Base-by-base conservation (phyloP, 2,329 filamentous ascomycete species). In the Epichloe hybrida region DNA sequence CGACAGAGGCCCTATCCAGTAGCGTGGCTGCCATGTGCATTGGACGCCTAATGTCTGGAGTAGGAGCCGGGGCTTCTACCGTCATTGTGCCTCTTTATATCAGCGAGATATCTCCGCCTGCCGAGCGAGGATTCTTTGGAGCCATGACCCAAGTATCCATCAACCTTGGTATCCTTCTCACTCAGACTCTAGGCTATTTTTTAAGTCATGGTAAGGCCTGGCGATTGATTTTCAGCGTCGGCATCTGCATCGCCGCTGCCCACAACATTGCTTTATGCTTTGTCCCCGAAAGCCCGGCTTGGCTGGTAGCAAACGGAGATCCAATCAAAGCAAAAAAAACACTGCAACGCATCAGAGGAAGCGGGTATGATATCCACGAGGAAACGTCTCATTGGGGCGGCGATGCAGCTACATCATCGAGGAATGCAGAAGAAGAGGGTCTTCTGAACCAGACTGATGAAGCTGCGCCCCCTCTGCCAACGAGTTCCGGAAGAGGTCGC, bases 81-180 rank as follows among this genome's bases (percentile, higher is more conserved):
- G 93, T 98, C 20, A 87, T 96, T 37, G 89, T 94, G 3, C 93
- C 93, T 0, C 79, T 98, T 20, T 98, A 95, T 71, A 88, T 98
- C 58, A 90, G 88, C 44, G 93, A 98, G 67, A 79, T 96, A 27
- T 84, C 90, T 0, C 93, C 91, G 4, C 80, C 80, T 0, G 70
- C 74, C 15, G 78, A 84, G 56, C 80, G 83, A 50, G 90, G 89
- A 5, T 80, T 95, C 55, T 97, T 95, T 62, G 81, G 81, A 12
- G 75, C 79, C 50, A 84, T 94, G 67, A 97, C 93, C 0, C 91
- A 98, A 64, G 83, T 97, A 61, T 90, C 89, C 67, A 90, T 90
- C 72, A 97, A 97, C 61, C 72, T 90, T 23, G 93, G 93, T 51
- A 96, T 98, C 49, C 69, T 98, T 42, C 69, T 81, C 27, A 84